Base-by-base conservation (phyloP, 306 rosid genomes). In the Amphicarpaea edgeworthii region DNA sequence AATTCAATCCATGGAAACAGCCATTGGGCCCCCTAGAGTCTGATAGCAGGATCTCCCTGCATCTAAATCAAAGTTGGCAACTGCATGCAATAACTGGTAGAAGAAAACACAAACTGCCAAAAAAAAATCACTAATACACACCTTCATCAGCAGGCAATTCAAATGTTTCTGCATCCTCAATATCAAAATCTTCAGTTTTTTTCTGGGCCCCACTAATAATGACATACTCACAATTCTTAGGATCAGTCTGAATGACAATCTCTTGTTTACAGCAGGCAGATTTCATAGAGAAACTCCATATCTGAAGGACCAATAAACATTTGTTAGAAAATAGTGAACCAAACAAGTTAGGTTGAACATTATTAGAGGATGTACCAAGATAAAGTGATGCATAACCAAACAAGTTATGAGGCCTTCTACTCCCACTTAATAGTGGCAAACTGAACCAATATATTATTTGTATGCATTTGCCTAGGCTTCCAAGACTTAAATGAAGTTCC, bases 241-340 rank as follows among this genome's bases (percentile, higher is more conserved):
- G 98, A 86, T 93, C 98, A 42, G 98, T 93, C 70, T 93, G 98
- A 78, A 91, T 88, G 38, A 86, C 86, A 51, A 93, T 91, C 92
- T 93, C 97, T 41, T 93, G 97, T 77, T 61, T 86, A 82, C 98
- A 93, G 80, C 98, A 93, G 3, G 97, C 92, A 38, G 98, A 73
- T 82, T 93, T 93, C 98, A 93, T 91, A 59, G 91, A 20, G 87
- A 93, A 93, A 86, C 85, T 91, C 98, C 98, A 93, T 91, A 93
- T 93, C 98, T 93, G 90, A 72, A 79, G 69, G 75, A 72, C 47
- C 58, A 73, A 65, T 40, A 71, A 32, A 43, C 40, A 76, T 37
- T 64, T 66, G 58, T 54, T 42, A 41, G 23, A n/a, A 77, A 54
- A 53, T 54, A 41, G 43, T 46, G 8, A 19, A 59, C n/a, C 14